Evolutionary conservation across 352 stramenopile genomes (phyloP).

Genomic region (Pythium dissimile): DNA sequence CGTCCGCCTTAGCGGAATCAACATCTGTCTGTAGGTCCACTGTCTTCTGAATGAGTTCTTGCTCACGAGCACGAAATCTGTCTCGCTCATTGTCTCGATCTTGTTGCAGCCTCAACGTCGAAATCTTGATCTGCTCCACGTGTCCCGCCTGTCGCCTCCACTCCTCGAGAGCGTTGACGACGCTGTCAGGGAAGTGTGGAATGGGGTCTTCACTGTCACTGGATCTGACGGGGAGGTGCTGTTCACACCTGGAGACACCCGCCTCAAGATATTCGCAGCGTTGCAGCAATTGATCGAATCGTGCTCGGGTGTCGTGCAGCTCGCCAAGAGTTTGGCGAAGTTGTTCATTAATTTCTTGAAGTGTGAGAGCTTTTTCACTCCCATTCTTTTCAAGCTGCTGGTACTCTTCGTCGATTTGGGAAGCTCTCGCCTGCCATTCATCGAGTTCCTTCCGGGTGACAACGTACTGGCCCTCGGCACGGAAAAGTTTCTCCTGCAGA

Average conservation of each 20-base stretch:
- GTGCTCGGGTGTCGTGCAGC: conserved; percentile 28
- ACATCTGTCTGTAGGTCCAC: conserved; percentile 33
- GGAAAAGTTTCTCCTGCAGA: conserved; percentile 20
- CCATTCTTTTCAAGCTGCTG: conserved; percentile 40
- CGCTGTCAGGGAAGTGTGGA: conserved; percentile 16
- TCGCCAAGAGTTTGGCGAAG: conserved; percentile 35
- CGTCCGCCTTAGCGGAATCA: conserved; percentile 36
- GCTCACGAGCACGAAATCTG: conserved; percentile 33
- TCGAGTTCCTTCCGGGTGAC: conserved; percentile 25
- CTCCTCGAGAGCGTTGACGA: conserved; percentile 24
- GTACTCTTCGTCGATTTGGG: conserved; percentile 37
- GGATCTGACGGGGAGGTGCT: conserved; percentile 24
- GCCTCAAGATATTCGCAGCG: conserved; percentile 27
- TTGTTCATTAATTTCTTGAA: conserved; percentile 60
- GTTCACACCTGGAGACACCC: conserved; percentile 26
- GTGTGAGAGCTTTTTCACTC: conserved; percentile 40
- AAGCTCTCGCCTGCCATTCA: conserved; percentile 29
- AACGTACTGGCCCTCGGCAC: conserved; percentile 14
- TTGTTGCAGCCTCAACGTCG: conserved; percentile 42
- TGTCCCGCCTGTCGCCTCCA: conserved; percentile 10
- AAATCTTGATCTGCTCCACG: conserved; percentile 47
- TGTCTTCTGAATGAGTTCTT: conserved; percentile 35
- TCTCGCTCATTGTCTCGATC: conserved; percentile 43
- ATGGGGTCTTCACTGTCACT: not conserved
- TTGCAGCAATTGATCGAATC: conserved; percentile 32